Conservation (phyloP, 768 basidiomycete species). For the Amanita pallidorosea region DNA sequence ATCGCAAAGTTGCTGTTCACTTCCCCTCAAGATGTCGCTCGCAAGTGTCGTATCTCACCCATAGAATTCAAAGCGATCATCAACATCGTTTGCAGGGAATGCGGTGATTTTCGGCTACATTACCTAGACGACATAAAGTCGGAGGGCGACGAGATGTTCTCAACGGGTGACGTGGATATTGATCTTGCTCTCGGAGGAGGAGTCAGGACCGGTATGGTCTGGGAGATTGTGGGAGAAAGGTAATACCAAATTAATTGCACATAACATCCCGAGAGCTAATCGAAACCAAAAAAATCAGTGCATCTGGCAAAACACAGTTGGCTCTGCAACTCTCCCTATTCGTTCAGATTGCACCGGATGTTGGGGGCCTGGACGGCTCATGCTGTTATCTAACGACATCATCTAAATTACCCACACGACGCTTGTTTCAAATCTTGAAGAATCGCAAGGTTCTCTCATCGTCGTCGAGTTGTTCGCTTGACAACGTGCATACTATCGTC, state of each 20-base stretch:
- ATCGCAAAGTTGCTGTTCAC: slow-evolving; percentile 40
- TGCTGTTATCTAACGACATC: slow-evolving; percentile 74
- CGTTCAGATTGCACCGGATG: slow-evolving; percentile 54
- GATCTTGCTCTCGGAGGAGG: slow-evolving; percentile 74
- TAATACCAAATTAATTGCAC: slow-evolving; percentile 20
- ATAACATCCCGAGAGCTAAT: background rate
- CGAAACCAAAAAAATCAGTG: slow-evolving; percentile 35
- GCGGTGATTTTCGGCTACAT: slow-evolving; percentile 24
- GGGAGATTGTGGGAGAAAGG: slow-evolving; percentile 90
- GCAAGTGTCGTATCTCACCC: slow-evolving; percentile 40
- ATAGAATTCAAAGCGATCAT: slow-evolving; percentile 41
- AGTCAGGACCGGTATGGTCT: slow-evolving; percentile 66
- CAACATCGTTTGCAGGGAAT: slow-evolving; percentile 32
- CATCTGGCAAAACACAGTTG: slow-evolving; percentile 91
- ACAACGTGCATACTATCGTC: slow-evolving; percentile 52
- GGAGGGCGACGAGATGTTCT: slow-evolving; percentile 37
- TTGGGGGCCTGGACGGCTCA: slow-evolving; percentile 54
- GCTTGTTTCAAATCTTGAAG: slow-evolving; percentile 57
- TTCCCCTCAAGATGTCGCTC: slow-evolving; percentile 40
- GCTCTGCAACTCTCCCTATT: slow-evolving; percentile 74
- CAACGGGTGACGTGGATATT: slow-evolving; percentile 64
- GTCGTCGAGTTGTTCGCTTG: slow-evolving; percentile 24
- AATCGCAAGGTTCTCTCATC: slow-evolving; percentile 35
- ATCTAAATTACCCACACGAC: slow-evolving; percentile 52
- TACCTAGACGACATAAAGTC: slow-evolving; percentile 28